Base-by-base conservation (phyloP, 148 eudicot genomes). In the Camellia granthamiana region DNA sequence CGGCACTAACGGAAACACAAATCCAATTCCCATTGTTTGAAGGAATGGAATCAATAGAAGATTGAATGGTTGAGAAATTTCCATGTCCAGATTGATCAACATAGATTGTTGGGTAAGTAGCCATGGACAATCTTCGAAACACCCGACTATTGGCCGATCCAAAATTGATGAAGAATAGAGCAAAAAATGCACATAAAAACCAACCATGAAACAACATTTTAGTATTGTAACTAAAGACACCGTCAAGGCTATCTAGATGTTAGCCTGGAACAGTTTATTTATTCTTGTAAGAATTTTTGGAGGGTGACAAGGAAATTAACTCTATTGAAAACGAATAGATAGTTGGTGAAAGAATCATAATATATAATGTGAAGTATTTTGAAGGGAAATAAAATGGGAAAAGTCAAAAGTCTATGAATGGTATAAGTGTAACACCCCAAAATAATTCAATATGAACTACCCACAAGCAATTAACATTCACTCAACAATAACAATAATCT, bases 41-140 rank as follows among this genome's bases (percentile, higher is more conserved):
- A 9, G 93, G 93, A 59, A 87, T 72, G 5, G 88, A 82, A 74
- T 90, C 81, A 19, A 90, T 87, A 1, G 91, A 91, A 2, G 76
- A 81, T 38, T 81, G 83, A 59, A 81, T 81, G 16, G 69, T 69
- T 21, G 76, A 21, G 69, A 81, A 81, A 69, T 81, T 69, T 14
- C 79, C 76, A n/a, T 18, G 10, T 18, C 80, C 69, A 0, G 83
- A 81, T 21, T 76, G 83, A 81, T 18, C 83, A 16, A 63, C 71
- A 7, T 14, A 16, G 59, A 67, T 75, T 9, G 71, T 75, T 11
- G 16, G 23, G 12, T 19, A 67, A 67, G 47, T 46, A 3, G 43
- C 13, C 2, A 21, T 4, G 0, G 3, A n/a, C 72, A 43, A 59
- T 21, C 69, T 10, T 19, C 7, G 47, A 66, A 15, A 42, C 2